Conservation (phyloP, 1,139 yeast genomes). For the Taiozyma sp. region DNA sequence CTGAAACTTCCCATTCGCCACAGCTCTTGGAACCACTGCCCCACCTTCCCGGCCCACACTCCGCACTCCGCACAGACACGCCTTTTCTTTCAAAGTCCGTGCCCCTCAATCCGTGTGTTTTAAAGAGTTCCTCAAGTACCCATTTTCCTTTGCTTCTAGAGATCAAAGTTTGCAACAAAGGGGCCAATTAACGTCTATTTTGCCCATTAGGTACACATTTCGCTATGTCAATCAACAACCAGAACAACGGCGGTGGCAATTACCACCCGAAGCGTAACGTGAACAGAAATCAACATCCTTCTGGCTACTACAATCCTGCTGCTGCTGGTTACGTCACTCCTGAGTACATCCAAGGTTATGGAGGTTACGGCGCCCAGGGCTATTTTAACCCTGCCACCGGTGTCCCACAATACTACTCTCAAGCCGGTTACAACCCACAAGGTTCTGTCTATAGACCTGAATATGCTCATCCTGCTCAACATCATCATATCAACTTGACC, state of each 20-base stretch:
- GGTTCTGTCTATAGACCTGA: background rate
- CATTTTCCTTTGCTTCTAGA: background rate
- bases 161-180: background rate
- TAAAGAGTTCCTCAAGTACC: background rate
- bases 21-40: background rate
- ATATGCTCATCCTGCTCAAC: background rate
- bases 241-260: background rate
- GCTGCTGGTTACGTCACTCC: background rate
- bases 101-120: background rate
- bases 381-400: background rate
- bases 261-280: slow-evolving; percentile 6
- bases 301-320: background rate
- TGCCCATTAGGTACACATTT: background rate
- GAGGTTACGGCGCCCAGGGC: slow-evolving; percentile 6
- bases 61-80: background rate
- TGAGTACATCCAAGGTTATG: background rate
- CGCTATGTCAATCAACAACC: background rate
- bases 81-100: background rate
- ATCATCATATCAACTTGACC: slow-evolving; percentile 19
- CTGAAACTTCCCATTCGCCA: background rate
- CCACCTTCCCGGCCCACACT: background rate
- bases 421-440: background rate
- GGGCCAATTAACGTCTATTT: background rate
- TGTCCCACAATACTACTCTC: background rate
- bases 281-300: slow-evolving; percentile 3